A percentile compares a stretch with the other conserved stretches of the same genome.
phyloP scores from a whole-genome alignment of 2,329 filamentous ascomycete genomes.

The Amauroascus niger region DNA sequence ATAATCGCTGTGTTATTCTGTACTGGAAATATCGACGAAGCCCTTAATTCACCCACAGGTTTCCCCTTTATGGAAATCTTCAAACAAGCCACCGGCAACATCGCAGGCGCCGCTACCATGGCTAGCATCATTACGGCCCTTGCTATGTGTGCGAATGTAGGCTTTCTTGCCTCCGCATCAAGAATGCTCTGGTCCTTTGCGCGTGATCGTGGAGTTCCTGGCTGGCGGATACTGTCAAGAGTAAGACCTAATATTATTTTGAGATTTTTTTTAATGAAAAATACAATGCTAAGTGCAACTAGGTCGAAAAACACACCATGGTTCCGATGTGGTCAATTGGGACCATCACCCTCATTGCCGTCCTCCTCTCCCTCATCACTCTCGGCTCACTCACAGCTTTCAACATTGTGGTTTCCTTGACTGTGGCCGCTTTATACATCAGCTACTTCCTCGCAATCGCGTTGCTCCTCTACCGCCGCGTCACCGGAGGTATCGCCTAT shows the following conservation, averaged over 20 bases:
- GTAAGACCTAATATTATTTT: slow-evolving; percentile 16
- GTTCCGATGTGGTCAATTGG: slow-evolving; percentile 36
- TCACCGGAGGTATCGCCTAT: slow-evolving; percentile 22
- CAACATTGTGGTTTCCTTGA: slow-evolving; percentile 46
- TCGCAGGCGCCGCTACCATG: slow-evolving; percentile 39
- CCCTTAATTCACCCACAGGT: slow-evolving; percentile 35
- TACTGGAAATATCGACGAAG: slow-evolving; percentile 33
- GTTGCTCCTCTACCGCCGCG: slow-evolving; percentile 37
- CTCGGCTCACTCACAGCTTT: slow-evolving; percentile 45
- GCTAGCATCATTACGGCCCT: slow-evolving; percentile 37
- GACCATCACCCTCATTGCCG: slow-evolving; percentile 26
- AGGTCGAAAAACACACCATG: slow-evolving; percentile 30
- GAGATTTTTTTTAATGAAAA: background rate
- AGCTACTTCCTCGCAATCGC: slow-evolving; percentile 44
- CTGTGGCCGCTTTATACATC: slow-evolving; percentile 42
- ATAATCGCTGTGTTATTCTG: slow-evolving; percentile 39
- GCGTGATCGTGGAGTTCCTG: slow-evolving; percentile 36
- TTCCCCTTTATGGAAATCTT: slow-evolving; percentile 47
- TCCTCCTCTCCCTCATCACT: slow-evolving; percentile 40
- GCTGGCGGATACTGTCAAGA: slow-evolving; percentile 24
- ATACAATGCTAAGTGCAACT: slow-evolving; percentile 8
- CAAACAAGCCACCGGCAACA: slow-evolving; percentile 35
- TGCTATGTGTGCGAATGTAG: slow-evolving; percentile 28
- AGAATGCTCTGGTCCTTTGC: slow-evolving; percentile 38
- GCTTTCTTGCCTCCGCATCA: slow-evolving; percentile 30